Evolutionary conservation across 129 eudicot species (phyloP), one percentile per base, ranked within the genome.

Genomic region (Helichrysum umbraculigerum): DNA sequence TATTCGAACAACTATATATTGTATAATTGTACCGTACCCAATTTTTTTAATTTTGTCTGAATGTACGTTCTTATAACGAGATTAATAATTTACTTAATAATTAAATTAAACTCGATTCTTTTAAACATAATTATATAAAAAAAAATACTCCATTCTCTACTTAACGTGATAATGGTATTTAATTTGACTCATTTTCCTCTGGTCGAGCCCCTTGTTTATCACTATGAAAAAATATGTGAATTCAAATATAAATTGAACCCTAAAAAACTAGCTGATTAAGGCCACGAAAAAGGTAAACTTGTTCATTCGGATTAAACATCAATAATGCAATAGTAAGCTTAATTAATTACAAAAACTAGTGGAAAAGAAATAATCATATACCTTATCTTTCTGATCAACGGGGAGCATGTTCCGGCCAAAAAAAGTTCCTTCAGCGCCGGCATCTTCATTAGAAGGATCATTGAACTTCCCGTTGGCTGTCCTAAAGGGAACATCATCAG

Each of bases 351-450:
- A 39, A 8, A 39, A 39, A 39, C 11, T 39, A 39, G 12, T 2
- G 47, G 9, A 39, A 8, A 9, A 39, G 8, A 8, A 39, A 39
- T 25, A 39, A 7, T 8, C 12, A 8, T 7, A 39, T 39, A 68
- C 90, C 84, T 75, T 83, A 19, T 76, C 72, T 22, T 50, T 65
- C 74, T 83, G 86, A 66, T 83, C 78, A 66, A 81, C 80, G 7
- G 90, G 90, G 66, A 68, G 84, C 54, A 83, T 62, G 65, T 86
- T 86, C 82, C 90, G 77, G 72, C 90, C 88, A 32, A 86, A 81
- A 72, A 86, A 81, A 78, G 86, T 77, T 14, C 83, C 85, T 52
- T 77, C 44, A 21, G 80, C 80, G 7, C 90, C 90, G 2, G 79
- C 82, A 65, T 21, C 81, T 74, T 51, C 78, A 70, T 86, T 75